phyloP scores from a whole-genome alignment of 208 protist genomes.

The Acanthamoeba lugdunensis region DNA sequence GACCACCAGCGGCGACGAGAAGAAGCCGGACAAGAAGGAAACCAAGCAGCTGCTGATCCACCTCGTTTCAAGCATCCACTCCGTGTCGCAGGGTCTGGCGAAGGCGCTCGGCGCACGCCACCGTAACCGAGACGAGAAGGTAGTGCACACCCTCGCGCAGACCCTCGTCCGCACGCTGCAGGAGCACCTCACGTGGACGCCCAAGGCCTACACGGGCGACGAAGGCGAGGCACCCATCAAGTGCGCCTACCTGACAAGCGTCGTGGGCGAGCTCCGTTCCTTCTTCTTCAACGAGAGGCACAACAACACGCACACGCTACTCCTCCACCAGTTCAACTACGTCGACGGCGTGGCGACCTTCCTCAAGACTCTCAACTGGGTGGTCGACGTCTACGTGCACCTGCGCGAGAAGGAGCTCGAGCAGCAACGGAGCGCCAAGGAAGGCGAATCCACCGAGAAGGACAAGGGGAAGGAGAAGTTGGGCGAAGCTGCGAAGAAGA shows the following conservation, averaged over 20 bases:
- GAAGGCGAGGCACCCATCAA: not conserved
- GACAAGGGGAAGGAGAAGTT: slow-evolving; percentile 68
- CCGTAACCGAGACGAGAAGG: slow-evolving; percentile 31
- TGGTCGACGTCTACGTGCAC: slow-evolving; percentile 5
- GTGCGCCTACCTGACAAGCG: slow-evolving; percentile 62
- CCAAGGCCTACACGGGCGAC: not conserved
- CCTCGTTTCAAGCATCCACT: slow-evolving; percentile 72
- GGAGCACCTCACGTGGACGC: slow-evolving; percentile 62
- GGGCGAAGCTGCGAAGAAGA: not conserved
- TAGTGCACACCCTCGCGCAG: slow-evolving; percentile 27
- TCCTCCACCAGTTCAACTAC: slow-evolving; percentile 69
- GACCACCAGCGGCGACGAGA: not conserved
- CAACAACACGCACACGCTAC: slow-evolving; percentile 60
- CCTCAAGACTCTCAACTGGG: slow-evolving; percentile 37
- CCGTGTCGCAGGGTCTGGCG: slow-evolving; percentile 54
- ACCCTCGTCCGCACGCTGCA: slow-evolving; percentile 10
- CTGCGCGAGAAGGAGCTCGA: slow-evolving; percentile 51
- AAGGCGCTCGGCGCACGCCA: slow-evolving; percentile 36
- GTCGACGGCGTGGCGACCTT: slow-evolving; percentile 48
- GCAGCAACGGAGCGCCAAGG: not conserved
- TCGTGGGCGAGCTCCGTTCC: slow-evolving; percentile 69
- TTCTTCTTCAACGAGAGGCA: slow-evolving; percentile 69
- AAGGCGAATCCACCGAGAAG: not conserved
- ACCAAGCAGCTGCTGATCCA: slow-evolving; percentile 63
- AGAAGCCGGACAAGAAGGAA: slow-evolving; percentile 46